phyloP scores from a whole-genome alignment of 768 basidiomycete species.

The Amylocystis lapponica region DNA sequence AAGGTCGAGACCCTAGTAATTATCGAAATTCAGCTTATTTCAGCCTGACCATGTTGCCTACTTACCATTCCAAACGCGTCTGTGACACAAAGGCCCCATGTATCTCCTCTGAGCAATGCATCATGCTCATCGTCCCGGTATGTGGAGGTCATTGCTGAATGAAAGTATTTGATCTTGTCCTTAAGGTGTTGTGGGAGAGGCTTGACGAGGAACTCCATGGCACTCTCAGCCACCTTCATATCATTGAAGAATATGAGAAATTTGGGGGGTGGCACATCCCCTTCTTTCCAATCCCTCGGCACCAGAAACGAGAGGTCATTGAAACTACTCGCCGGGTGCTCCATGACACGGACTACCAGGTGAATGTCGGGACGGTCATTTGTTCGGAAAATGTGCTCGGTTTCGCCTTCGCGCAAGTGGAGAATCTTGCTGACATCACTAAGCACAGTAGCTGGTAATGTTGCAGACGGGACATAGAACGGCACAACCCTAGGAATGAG shows the following conservation, averaged over 20 bases:
- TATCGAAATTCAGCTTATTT: neutral
- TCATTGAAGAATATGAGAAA: neutral
- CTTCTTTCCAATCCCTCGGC: neutral
- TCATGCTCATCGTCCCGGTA: neutral
- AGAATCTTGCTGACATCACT: too few species aligned
- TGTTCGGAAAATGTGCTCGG: too few species aligned
- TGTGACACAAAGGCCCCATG: neutral
- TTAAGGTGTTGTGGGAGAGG: neutral
- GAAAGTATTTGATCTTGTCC: neutral
- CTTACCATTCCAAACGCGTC: neutral
- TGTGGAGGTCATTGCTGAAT: neutral
- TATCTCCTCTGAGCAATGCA: neutral
- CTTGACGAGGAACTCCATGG: neutral
- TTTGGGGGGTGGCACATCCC: neutral
- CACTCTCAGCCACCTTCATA: neutral
- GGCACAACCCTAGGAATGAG: too few species aligned
- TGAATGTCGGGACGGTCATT: slow-evolving; percentile 32
- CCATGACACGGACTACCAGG: slow-evolving; percentile 20
- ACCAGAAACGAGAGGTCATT: slow-evolving; percentile 18
- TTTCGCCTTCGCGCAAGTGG: too few species aligned
- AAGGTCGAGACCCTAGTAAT: slow-evolving; percentile 35
- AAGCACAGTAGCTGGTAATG: too few species aligned
- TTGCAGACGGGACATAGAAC: too few species aligned
- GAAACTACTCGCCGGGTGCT: slow-evolving; percentile 6
- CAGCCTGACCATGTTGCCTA: neutral